Evolutionary conservation across 2,329 filamentous ascomycete species (phyloP), one percentile per base, ranked within the genome.

Genomic region (Fusarium cicatricum): DNA sequence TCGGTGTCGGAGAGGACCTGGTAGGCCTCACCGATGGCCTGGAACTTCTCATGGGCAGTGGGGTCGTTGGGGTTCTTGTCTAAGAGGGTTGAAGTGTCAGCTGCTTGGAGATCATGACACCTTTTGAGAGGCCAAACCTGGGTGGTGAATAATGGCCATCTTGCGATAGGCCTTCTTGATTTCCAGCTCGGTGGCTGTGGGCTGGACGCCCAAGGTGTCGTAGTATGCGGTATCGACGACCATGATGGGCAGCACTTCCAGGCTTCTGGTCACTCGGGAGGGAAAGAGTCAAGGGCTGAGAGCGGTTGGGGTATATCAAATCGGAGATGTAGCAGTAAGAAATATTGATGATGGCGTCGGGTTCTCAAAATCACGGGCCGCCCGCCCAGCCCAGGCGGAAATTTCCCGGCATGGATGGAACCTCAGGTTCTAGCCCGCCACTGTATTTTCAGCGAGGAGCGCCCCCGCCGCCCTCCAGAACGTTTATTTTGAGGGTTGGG

Each of bases 11-110:
- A 95, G 61, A 99, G 87, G 44, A 99, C 90, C 77, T 89, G 86
- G 72, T 89, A 89, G 39, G 86, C 86, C 71, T 89, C 86, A 68
- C 86, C 86, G 70, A 96, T 93, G 55, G 86, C 87, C 79, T 99
- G 95, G 78, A 99, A 99, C 75, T 93, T 94, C 71, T 88, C 90
- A 78, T 97, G 91, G 32, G 95, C 95, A 19, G 90, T 92, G 64
- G 95, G 93, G 74, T 99, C 95, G 71, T 93, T 91, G 53, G 94
- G 95, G 77, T 99, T 99, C 82, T 99, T 99, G 80, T 99, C 95
- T 91, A 72, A 17, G 47, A 46, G 49, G 56, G 54, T 66, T 52
- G 34, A 43, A 44, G 8, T 34, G 34, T 66, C 28, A 60, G 53
- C 44, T 34, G 19, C 15, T 26, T 17, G 16, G 19, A 37, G 26